These are phyloP conservation scores for Cladosporium sp. DNA, from an alignment of 2,329 filamentous ascomycete species.

Conservation along the genomic window DNA sequence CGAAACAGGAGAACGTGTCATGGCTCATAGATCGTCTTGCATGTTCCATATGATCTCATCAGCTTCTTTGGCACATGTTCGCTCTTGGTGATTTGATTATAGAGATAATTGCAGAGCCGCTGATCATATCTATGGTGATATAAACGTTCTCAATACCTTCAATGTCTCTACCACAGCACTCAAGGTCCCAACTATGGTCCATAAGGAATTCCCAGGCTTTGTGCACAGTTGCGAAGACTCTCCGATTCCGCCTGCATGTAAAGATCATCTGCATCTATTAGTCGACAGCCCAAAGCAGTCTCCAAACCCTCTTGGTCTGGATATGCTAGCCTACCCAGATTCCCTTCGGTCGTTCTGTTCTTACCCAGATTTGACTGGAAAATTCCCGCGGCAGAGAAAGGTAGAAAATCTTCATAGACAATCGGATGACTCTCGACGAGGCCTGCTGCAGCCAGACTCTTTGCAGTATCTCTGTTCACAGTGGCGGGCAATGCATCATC, in stretches of 20 bases:
- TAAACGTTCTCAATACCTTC: too few species aligned
- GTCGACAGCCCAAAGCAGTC: background rate
- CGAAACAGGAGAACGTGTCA: too few species aligned
- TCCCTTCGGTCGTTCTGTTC: background rate
- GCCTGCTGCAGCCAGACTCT: background rate
- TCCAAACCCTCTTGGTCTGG: background rate
- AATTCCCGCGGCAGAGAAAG: background rate
- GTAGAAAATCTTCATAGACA: background rate
- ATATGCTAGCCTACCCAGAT: background rate
- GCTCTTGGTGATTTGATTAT: too few species aligned
- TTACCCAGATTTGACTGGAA: background rate
- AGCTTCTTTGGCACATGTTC: too few species aligned
- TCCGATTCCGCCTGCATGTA: background rate
- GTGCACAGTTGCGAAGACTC: background rate
- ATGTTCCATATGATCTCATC: too few species aligned
- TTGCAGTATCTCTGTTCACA: background rate
- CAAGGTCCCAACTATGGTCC: too few species aligned
- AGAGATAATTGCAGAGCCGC: too few species aligned
- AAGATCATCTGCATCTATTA: background rate
- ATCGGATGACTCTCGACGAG: background rate
- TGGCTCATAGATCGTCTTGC: too few species aligned
- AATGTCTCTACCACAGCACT: too few species aligned
- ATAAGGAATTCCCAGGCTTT: background rate
- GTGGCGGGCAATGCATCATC: too few species aligned
- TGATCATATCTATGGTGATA: too few species aligned